Evolutionary conservation across 2,329 filamentous ascomycete genomes (phyloP), one percentile per base, ranked within the genome.

Genomic region (Aspergillus brunneoviolaceus): DNA sequence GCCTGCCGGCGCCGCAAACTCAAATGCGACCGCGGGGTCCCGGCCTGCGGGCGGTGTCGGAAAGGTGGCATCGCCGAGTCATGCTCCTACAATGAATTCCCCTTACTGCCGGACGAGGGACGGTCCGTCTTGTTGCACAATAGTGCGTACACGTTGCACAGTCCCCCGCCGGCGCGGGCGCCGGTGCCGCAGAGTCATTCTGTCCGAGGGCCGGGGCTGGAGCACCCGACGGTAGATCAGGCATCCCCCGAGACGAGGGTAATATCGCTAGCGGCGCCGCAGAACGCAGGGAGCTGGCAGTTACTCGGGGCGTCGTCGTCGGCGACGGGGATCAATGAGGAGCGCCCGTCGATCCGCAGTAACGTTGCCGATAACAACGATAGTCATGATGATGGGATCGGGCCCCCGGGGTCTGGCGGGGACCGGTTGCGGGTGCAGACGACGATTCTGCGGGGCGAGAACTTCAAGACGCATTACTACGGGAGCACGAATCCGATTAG

Each of bases 381-480:
- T 29, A 7, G 7, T 10, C 27, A 29, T 5, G 49, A n/a, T 50
- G 14, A 16, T n/a, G 49, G 16, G 19, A 10, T 4, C 11, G 19
- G 19, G 10, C n/a, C 10, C 2, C 16, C 7, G 7, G 19, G 6
- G 5, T 19, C 39, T 2, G 49, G 50, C 3, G 49, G 31, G 45
- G 6, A 50, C 57, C 14, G 57, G 50, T 16, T 45, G 11, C 49
- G 55, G 11, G 52, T 53, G 1, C 60, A 65, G 14, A 57, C 58
- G 10, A 60, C 64, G 7, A 66, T 67, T 27, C 66, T 68, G n/a
- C 62, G 66, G 9, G 66, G 66, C 2, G 52, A 66, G 54, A 66
- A 67, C 49, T 68, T 65, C 45, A 63, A 54, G 50, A 68, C 66
- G 1, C 65, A 65, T 42, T 68, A 66, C 25, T 68, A 65, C 49